Evolutionary conservation across 257 asterid genomes (phyloP), one percentile per base, ranked within the genome.

Genomic region (Nicotiana tabacum): DNA sequence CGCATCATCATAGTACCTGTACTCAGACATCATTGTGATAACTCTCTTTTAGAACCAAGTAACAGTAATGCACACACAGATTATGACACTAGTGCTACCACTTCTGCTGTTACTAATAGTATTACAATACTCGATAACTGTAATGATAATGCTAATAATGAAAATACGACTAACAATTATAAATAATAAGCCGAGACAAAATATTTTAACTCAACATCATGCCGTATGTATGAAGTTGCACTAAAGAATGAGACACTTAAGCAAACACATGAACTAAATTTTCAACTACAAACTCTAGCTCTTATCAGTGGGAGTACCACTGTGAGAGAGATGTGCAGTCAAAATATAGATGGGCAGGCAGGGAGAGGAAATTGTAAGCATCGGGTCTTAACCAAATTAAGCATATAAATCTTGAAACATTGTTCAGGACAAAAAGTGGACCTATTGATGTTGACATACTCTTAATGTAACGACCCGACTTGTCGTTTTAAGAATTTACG

Each of bases 1-100:
- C 81, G 96, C 94, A 76, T 96, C 99, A 85, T 96, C 98, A 69
- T 94, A 93, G 84, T 96, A 96, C 88, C 99, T 96, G 88, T 70
- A 84, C 77, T 83, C 58, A 64, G 68, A 72, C 84, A 77, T 77
- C 60, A 78, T 58, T 74, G 12, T 58, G 24, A 13, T 72, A 46
- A 46, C 24, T 72, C 39, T 17, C 21, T 46, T 24, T 72, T 21
- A 72, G 61, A 72, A 72, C 60, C 37, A 65, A 65, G 37, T 5
- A 70, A 21, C 37, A 43, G 48, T 12, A 21, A 43, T 69, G 77
- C 48, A 51, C n/a, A 48, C 55, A 70, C 58, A 70, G 57, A 43
- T 39, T 60, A 70, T 12, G 78, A 72, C 78, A 72, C 35, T 6
- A 39, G 77, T 69, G 57, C 77, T 43, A 39, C 78, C 3, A 5